Evolutionary conservation across 192 early-diverging fungal species (phyloP).

Genomic region (Linnemannia elongata): DNA sequence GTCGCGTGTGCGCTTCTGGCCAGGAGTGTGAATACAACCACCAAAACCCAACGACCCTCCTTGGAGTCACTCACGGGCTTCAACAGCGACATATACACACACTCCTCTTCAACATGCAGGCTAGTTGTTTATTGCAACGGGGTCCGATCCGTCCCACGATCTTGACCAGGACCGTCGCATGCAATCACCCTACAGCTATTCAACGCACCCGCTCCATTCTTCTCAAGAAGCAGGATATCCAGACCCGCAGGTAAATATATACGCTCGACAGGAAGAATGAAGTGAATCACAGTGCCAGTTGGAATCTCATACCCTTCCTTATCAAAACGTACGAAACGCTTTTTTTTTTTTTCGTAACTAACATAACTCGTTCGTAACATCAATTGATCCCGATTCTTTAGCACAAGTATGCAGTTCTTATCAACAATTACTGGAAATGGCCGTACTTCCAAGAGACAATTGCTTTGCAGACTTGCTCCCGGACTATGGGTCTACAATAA

Average conservation of each 20-base stretch:
- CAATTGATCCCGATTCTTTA: neutral
- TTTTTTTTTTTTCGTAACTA: neutral
- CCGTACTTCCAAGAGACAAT: conserved; percentile 30
- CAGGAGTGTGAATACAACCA: neutral
- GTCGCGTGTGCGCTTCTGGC: neutral
- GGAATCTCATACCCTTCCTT: neutral
- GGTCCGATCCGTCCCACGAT: conserved; percentile 32
- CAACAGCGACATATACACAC: neutral
- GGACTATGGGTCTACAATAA: conserved; percentile 54
- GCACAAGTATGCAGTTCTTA: conserved; percentile 21
- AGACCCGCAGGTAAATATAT: conserved; percentile 14
- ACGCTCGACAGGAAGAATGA: neutral
- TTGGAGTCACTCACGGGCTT: neutral
- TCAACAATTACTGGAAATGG: conserved; percentile 19
- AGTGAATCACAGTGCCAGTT: neutral
- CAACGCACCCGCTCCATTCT: conserved; percentile 35
- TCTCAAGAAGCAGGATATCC: conserved; percentile 8
- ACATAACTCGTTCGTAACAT: neutral
- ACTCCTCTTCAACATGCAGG: conserved; percentile 27
- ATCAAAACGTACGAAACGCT: neutral
- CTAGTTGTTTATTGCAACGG: conserved; percentile 30
- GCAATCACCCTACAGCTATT: neutral
- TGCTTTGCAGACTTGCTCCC: conserved; percentile 45
- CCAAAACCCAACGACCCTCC: neutral
- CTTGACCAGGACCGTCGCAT: conserved; percentile 5